Evolutionary conservation across 768 basidiomycete genomes (phyloP), one percentile per base, ranked within the genome.

Genomic region (Mycena polygramma): DNA sequence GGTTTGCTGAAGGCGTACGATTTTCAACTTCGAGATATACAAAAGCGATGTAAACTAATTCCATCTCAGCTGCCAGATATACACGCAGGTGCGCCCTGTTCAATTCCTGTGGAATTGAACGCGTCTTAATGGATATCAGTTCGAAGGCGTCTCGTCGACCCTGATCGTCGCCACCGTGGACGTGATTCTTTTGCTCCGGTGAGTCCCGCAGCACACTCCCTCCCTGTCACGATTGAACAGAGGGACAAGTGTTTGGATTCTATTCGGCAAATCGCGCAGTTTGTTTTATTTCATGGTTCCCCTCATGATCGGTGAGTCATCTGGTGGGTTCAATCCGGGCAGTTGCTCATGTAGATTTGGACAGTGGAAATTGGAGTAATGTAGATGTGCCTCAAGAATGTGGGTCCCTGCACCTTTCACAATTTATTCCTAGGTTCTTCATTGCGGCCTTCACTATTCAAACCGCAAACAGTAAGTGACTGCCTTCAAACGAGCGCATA

Each of bases 231-330:
- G 6, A 7, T 57, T n/a, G 19, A 20, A 49, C 8, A 19, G 3
- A 7, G 30, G 45, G 13, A 17, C 37, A 41, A 66, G 68, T 17
- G 68, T 69, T 2, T 69, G 68, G 68, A 59, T 69, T 8, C 57
- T 69, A 15, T 69, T 57, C 57, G 39, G 37, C 1, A 63, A 64
- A 41, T 64, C 68, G 17, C 55, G 54, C 10, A 36, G 46, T 14
- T 13, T 69, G 39, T 11, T 69, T 46, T 63, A 69, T n/a, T 36
- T 69, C 30, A 10, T 69, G 55, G 36, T 58, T 2, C 68, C 68
- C 19, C n/a, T 63, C 5, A 58, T 69, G 24, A n/a, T 39, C 26
- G 62, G 68, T 63, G 10, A 35, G 60, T 4, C 11, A 26, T 57
- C 49, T 10, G 46, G 19, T 48, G 15, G 41, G 11, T 10, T 41